Base-by-base conservation (phyloP, 352 stramenopile genomes). In the Aphanomyces invadans region DNA sequence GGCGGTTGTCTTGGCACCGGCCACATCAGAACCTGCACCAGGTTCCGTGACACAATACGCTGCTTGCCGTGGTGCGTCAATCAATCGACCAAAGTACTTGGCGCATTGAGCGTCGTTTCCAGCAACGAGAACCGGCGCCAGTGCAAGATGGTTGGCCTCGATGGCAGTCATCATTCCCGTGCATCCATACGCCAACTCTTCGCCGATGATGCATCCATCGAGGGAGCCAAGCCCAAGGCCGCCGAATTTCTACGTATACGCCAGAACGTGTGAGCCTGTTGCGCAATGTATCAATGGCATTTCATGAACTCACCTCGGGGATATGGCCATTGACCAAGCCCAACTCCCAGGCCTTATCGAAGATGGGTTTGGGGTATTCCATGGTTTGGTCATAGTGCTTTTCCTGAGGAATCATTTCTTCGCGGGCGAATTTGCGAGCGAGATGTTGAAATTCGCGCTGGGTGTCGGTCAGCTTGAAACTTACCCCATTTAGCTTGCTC, bases 1-100 rank as follows among this genome's bases (percentile, higher is more conserved):
- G 9, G 90, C 90, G 32, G 79, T 90, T 4, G 90, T 97, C 76
- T 95, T 95, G 71, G 91, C 85, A 11, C 76, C 84, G 4, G 89
- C 87, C 25, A 96, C 87, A 59, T 97, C 90, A 31, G 80, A 94
- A 62, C 90, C 90, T 19, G 89, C 89, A 28, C 84, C 87, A 0
- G 90, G 88, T 64, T 97, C 90, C 1, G 89, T 97, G 54, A 97
- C 84, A 63, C 88, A 95, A 75, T 96, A 96, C 19, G 84, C 83
- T 42, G 86, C 85, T 70, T 95, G 83, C 9, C 91, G 65, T 0
- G 88, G 86, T 62, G 88, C 87, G 33, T 93, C 87, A 10, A 87
- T 78, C 21, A 96, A 74, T 4, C 81, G 80, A 9, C 83, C 86
- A 25, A 96, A 77, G 70, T 96, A 96, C 71, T 95, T 92, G 28